Base-by-base conservation (phyloP, 352 stramenopile species). In the Globisporangium megalacanthum region DNA sequence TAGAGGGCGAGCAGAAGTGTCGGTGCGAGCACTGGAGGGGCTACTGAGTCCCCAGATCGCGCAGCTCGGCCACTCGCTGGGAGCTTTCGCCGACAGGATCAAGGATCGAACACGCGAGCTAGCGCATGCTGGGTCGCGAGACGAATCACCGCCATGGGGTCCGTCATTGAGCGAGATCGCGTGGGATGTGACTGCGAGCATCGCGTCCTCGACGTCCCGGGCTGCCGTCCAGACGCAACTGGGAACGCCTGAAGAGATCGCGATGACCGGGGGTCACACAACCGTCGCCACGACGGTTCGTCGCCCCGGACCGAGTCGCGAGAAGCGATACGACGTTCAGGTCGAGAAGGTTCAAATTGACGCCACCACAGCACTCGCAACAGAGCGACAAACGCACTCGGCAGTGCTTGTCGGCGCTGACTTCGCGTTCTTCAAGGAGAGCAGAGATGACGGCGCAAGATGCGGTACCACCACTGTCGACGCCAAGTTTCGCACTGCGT, bases 321-420 rank as follows among this genome's bases (percentile, higher is more conserved):
- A 31, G 37, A 60, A 49, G 46, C 53, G 29, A 29, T 55, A 52
- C 33, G 58, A 45, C 22, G 25, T 64, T 41, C 33, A 29, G 36
- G 5, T 64, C 11, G 52, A 52, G 1, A 49, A 42, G 15, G 55
- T 64, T 17, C 37, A 52, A 6, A 36, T 46, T 5, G 41, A 64
- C n/a, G 47, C 42, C n/a, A 37, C 41, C 36, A 52, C 58, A 14
- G 19, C 52, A 0, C 45, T 50, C 33, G 52, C 45, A 10, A 20
- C 36, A 13, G 52, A 47, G 29, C 50, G 45, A 25, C 58, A 51
- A 6, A 47, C 15, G 4, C 60, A 66, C 33, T 29, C 17, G 5
- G 49, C 41, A n/a, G 22, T 67, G 25, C 60, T 67, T 55, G 6
- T 48, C 15, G 56, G 61, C n/a, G 61, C 41, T 2, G 37, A 45